Evolutionary conservation across 108 stramenopile genomes (phyloP).

Genomic region (Nitzschia sp.): DNA sequence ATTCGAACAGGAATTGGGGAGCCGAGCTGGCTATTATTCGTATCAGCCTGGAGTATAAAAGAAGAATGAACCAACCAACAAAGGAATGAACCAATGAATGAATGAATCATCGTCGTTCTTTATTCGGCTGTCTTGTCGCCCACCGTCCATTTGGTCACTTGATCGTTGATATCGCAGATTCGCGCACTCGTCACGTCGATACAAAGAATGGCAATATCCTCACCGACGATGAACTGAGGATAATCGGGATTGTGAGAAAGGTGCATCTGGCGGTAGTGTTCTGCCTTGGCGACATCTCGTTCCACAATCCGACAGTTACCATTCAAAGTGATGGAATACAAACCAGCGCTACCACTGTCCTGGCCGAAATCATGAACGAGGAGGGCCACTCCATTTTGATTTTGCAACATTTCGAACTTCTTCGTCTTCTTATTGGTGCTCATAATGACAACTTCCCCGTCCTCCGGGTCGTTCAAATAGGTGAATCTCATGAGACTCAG

Average conservation of each 20-base stretch:
- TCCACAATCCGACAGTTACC: conserved; percentile 57
- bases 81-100: too few species aligned
- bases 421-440: conserved; percentile 61
- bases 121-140: too few species aligned
- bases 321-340: conserved; percentile 64
- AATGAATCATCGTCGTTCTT: too few species aligned
- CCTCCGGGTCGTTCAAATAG: conserved; percentile 46
- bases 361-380: conserved; percentile 55
- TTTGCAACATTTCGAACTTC: conserved; percentile 59
- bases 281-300: conserved; percentile 37
- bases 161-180: conserved; percentile 62
- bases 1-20: too few species aligned
- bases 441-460: conserved; percentile 49
- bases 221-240: conserved; percentile 70
- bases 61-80: too few species aligned
- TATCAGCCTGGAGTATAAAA: too few species aligned
- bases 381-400: conserved; percentile 54
- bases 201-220: conserved; percentile 63
- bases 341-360: conserved; percentile 6
- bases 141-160: conserved; percentile 66
- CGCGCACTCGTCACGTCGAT: conserved; percentile 52
- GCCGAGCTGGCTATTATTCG: too few species aligned
- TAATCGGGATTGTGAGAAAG: conserved; percentile 63
- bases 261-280: conserved; percentile 45
- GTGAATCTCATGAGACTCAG: conserved; percentile 69